Conservation (phyloP, 2,329 filamentous ascomycete genomes). For the Paramyrothecium roridum region DNA sequence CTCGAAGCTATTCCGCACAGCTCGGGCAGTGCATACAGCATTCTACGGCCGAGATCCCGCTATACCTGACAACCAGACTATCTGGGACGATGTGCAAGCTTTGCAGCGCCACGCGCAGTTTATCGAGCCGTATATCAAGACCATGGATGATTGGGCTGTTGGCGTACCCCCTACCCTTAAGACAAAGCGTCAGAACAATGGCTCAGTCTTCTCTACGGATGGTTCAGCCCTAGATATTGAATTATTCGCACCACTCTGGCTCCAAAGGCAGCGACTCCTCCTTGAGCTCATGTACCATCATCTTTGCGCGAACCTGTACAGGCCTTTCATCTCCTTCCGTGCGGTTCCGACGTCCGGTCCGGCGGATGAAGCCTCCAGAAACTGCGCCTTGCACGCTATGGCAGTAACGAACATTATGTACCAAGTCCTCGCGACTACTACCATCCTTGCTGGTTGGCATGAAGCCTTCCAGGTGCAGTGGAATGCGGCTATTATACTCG, state of each 20-base stretch:
- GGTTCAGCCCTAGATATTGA: constrained; percentile 1
- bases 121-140: background rate
- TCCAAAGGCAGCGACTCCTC: constrained; percentile 13
- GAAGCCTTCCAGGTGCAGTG: constrained; percentile 10
- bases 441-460: constrained; percentile 23
- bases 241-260: constrained; percentile 2
- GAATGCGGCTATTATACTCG: constrained; percentile 18
- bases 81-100: background rate
- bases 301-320: background rate
- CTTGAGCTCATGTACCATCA: constrained; percentile 19
- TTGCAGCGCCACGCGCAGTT: background rate
- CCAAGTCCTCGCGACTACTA: constrained; percentile 4
- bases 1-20: background rate
- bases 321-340: background rate
- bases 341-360: too few relatives aligned
- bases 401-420: constrained; percentile 21
- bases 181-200: background rate
- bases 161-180: background rate
- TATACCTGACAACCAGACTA: background rate
- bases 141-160: background rate
- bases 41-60: background rate
- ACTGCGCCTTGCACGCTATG: constrained; percentile 17
- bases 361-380: too few relatives aligned
- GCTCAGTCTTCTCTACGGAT: background rate
- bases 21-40: background rate